Conservation (phyloP, 75 land plant genomes). For the Sequoia sempervirens region DNA sequence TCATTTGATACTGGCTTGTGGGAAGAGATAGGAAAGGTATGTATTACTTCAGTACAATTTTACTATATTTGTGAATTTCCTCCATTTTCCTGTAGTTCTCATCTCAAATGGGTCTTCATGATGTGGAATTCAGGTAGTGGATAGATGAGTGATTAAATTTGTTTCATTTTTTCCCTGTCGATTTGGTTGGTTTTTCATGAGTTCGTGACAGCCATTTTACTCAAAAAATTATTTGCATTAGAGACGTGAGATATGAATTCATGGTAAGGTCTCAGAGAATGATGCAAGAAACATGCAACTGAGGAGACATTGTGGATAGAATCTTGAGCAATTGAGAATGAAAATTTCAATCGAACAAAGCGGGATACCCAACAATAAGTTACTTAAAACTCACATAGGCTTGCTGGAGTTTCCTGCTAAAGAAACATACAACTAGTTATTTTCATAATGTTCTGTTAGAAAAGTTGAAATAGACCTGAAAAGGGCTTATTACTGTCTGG, state of each 20-base stretch:
- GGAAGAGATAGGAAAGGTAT: constrained; percentile 69
- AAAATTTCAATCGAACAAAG: background rate
- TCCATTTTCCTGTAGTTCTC: background rate
- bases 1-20: constrained; percentile 82
- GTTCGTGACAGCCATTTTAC: background rate
- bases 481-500: background rate
- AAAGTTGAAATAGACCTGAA: background rate
- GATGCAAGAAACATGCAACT: background rate
- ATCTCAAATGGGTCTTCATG: background rate
- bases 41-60: background rate
- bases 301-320: background rate
- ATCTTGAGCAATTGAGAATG: background rate
- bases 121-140: background rate
- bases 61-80: background rate
- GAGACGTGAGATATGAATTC: background rate
- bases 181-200: background rate
- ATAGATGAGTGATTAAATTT: too few relatives aligned
- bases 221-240: background rate
- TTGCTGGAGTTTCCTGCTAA: background rate
- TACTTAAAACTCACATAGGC: background rate
- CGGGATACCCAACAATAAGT: background rate
- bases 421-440: background rate
- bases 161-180: background rate
- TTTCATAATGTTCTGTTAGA: background rate
- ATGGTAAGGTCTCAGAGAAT: background rate